These are phyloP conservation scores for Isatis lusitanica DNA, from an alignment of 441 rosid species.

Conservation along the genomic window DNA sequence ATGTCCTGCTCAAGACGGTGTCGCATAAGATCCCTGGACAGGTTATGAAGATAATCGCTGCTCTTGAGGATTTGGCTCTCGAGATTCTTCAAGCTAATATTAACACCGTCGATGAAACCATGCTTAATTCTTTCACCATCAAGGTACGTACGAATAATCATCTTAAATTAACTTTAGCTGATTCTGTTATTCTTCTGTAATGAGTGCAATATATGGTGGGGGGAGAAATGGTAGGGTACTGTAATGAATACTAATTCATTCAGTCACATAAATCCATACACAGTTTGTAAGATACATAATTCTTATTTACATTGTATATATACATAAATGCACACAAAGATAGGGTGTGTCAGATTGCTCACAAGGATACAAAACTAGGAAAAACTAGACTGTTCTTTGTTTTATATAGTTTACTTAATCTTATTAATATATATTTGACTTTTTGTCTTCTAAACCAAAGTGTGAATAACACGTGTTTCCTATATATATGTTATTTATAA, in stretches of 20 bases:
- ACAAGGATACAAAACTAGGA: slow-evolving; percentile 30
- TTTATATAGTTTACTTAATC: slow-evolving; percentile 2
- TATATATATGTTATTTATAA: not conserved
- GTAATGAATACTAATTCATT: slow-evolving; percentile 26
- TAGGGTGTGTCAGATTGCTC: slow-evolving; percentile 28
- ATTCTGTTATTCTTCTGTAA: not conserved
- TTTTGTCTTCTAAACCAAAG: not conserved
- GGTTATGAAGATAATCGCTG: slow-evolving; percentile 66
- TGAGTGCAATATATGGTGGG: slow-evolving; percentile 10
- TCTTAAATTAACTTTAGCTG: slow-evolving; percentile 8
- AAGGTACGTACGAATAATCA: slow-evolving; percentile 57
- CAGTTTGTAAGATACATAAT: slow-evolving; percentile 4
- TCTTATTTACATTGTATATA: slow-evolving; percentile 25
- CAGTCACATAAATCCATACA: slow-evolving; percentile 23
- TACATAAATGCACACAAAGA: slow-evolving; percentile 23
- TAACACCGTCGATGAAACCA: slow-evolving; percentile 63
- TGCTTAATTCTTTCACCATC: slow-evolving; percentile 92
- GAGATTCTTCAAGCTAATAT: slow-evolving; percentile 73
- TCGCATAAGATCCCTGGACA: slow-evolving; percentile 85
- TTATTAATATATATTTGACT: not conserved
- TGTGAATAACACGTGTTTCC: slow-evolving; percentile 9
- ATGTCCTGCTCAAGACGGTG: slow-evolving; percentile 69
- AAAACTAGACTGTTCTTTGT: slow-evolving; percentile 27
- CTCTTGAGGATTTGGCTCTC: slow-evolving; percentile 76
- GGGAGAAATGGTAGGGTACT: slow-evolving; percentile 29